phyloP scores from a whole-genome alignment of 2,329 filamentous ascomycete species.

The Gaeumannomyces tritici region DNA sequence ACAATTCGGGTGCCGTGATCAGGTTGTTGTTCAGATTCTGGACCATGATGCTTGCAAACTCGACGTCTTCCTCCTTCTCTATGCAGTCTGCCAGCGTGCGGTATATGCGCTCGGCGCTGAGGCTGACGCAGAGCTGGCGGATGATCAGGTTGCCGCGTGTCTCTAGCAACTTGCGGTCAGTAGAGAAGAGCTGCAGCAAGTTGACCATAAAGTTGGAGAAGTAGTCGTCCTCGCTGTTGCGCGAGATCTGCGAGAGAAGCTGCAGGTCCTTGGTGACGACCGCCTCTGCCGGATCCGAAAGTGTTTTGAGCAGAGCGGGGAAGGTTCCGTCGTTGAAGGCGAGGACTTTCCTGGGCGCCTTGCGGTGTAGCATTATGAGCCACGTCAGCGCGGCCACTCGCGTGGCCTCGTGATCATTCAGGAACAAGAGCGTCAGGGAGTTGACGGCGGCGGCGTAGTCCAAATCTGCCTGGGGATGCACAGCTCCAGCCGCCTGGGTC shows the following conservation, averaged over 20 bases:
- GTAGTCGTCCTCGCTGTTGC: slow-evolving; percentile 93
- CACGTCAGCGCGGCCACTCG: slow-evolving; percentile 88
- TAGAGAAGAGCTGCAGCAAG: slow-evolving; percentile 87
- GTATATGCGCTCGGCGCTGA: slow-evolving; percentile 93
- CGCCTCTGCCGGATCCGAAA: slow-evolving; percentile 90
- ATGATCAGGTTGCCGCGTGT: slow-evolving; percentile 94
- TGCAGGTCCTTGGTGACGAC: slow-evolving; percentile 94
- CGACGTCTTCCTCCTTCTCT: slow-evolving; percentile 94
- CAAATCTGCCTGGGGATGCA: slow-evolving; percentile 56
- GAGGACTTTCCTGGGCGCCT: slow-evolving; percentile 84
- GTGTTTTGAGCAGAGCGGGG: slow-evolving; percentile 86
- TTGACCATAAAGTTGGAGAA: slow-evolving; percentile 99
- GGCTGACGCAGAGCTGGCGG: slow-evolving; percentile 81
- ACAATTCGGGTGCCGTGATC: slow-evolving; percentile 89
- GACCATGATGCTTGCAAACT: slow-evolving; percentile 99
- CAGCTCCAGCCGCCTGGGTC: slow-evolving; percentile 27
- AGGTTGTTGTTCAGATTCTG: slow-evolving; percentile 99
- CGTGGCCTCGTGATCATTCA: slow-evolving; percentile 95
- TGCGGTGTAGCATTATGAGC: slow-evolving; percentile 96
- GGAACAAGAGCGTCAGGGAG: slow-evolving; percentile 82
- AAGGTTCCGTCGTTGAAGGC: slow-evolving; percentile 97
- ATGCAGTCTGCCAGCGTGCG: slow-evolving; percentile 92
- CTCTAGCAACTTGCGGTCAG: slow-evolving; percentile 82
- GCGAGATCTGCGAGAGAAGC: slow-evolving; percentile 88
- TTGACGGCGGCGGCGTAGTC: slow-evolving; percentile 94